Percentiles rank a stretch among this genome's conserved stretches.
phyloP scores from a whole-genome alignment of 345 rosid genomes.

The Brassica carinata region DNA sequence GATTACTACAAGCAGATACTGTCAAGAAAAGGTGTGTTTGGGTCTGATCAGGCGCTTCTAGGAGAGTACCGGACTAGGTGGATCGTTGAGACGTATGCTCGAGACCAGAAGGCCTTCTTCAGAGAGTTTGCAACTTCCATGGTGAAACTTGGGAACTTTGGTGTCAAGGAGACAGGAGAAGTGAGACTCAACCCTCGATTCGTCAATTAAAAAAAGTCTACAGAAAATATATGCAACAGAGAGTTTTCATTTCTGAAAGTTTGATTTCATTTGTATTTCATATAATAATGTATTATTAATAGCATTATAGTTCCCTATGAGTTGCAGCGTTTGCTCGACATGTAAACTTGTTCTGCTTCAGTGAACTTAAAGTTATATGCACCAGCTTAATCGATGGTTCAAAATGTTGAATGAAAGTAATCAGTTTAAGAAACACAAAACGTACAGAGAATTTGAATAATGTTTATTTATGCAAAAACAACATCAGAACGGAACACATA shows the following conservation, averaged over 20 bases:
- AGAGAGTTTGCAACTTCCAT: constrained; percentile 67
- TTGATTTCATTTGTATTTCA: constrained; percentile 13
- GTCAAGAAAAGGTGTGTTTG: constrained; percentile 63
- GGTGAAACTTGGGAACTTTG: constrained; percentile 74
- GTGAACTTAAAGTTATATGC: neutral
- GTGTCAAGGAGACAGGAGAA: constrained; percentile 61
- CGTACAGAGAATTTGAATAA: constrained; percentile 3
- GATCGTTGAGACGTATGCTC: constrained; percentile 62
- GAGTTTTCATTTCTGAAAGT: constrained; percentile 19
- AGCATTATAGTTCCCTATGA: neutral
- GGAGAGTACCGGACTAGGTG: constrained; percentile 56
- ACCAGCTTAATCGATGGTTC: neutral
- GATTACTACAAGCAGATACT: constrained; percentile 62
- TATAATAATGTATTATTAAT: neutral
- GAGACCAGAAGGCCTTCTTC: constrained; percentile 64
- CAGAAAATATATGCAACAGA: constrained; percentile 1
- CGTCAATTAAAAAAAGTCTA: constrained; percentile 43
- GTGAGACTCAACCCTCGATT: constrained; percentile 57
- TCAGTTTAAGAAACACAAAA: neutral
- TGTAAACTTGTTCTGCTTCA: constrained; percentile 19
- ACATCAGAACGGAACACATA: constrained; percentile 93
- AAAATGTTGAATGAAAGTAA: neutral
- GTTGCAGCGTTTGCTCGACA: constrained; percentile 1
- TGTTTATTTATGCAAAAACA: constrained; percentile 65
- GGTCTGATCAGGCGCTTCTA: constrained; percentile 64